Evolutionary conservation across 805 yeast genomes (phyloP).

Genomic region (Yamadazyma paraphyllophila): DNA sequence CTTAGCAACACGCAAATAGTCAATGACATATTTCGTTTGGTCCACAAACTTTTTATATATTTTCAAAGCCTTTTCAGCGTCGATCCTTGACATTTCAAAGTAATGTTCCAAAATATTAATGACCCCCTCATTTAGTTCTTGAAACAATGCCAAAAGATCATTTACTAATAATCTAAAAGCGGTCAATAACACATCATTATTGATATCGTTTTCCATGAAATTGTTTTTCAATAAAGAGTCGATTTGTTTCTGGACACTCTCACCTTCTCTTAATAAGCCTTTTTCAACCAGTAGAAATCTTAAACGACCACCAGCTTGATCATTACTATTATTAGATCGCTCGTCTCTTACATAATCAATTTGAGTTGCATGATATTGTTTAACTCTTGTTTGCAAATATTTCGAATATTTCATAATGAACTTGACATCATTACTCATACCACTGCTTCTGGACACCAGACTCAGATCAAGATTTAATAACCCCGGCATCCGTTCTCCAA

Average conservation of each 20-base stretch:
- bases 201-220: constrained; percentile 75
- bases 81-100: constrained; percentile 84
- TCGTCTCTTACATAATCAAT: constrained; percentile 80
- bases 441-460: constrained; percentile 32
- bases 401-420: constrained; percentile 64
- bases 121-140: constrained; percentile 92
- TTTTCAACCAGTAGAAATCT: constrained; percentile 65
- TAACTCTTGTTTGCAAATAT: constrained; percentile 66
- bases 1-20: constrained; percentile 84
- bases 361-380: constrained; percentile 61
- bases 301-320: constrained; percentile 57
- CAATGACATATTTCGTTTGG: constrained; percentile 83
- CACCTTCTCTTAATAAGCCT: constrained; percentile 82
- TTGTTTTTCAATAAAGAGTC: constrained; percentile 70
- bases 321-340: constrained; percentile 43
- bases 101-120: constrained; percentile 90
- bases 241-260: constrained; percentile 80
- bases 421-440: constrained; percentile 45
- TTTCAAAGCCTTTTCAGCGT: constrained; percentile 82
- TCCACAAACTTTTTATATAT: constrained; percentile 84
- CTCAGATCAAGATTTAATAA: constrained; percentile 47
- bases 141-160: constrained; percentile 82
- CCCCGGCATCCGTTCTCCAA: constrained; percentile 45
- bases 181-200: constrained; percentile 78
- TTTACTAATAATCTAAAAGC: constrained; percentile 88